A percentile compares a stretch with the other conserved stretches of the same genome.
Evolutionary conservation across 106 monocot genomes (phyloP).

Genomic region (Platanthera guangdongensis): DNA sequence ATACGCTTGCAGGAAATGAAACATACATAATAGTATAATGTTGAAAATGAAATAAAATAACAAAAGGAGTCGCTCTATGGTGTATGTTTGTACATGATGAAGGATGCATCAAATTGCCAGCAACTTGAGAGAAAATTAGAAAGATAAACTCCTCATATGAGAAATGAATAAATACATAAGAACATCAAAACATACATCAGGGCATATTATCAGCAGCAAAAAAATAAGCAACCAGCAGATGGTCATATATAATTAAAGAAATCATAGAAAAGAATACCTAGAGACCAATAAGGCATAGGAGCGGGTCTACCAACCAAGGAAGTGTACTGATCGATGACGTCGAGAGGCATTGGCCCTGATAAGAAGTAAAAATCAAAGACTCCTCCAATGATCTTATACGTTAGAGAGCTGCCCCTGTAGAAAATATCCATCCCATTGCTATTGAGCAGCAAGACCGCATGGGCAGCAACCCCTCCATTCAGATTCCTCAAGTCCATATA

Average conservation of each 20-base stretch:
- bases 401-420: conserved; percentile 68
- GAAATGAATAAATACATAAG: neutral
- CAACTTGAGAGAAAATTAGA: neutral
- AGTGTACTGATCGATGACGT: conserved; percentile 84
- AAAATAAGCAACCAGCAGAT: neutral
- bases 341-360: conserved; percentile 57
- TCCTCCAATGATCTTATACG: conserved; percentile 90
- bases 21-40: no score
- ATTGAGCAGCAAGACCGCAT: conserved; percentile 82
- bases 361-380: conserved; percentile 97
- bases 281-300: conserved; percentile 99
- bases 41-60: no score
- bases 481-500: conserved; percentile 83
- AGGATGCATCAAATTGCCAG: neutral
- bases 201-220: neutral
- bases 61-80: no score
- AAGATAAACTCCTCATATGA: neutral
- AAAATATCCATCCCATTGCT: conserved; percentile 98
- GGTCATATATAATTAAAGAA: neutral
- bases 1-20: no score
- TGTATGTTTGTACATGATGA: no score
- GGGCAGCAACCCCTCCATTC: conserved; percentile 39
- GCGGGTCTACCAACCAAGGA: conserved; percentile 76
- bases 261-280: conserved; percentile 41
- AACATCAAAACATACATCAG: neutral